Evolutionary conservation across 768 basidiomycete genomes (phyloP).

Genomic region (Boletus subparvulus): DNA sequence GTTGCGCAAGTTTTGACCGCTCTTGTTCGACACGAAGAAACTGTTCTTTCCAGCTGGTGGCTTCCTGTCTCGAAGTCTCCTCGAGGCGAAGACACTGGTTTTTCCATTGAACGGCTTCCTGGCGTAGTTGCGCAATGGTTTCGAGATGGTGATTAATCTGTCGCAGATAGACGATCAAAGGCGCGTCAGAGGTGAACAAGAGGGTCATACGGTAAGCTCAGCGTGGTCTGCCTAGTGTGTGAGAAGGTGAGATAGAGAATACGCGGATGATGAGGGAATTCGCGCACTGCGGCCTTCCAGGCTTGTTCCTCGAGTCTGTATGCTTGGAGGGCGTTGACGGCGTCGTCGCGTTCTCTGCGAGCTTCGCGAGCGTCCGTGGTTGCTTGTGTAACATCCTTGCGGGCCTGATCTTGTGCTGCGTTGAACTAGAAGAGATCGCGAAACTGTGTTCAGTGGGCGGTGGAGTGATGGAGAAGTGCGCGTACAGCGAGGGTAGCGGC

Average conservation of each 20-base stretch:
- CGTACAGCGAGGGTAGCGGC: constrained; percentile 42
- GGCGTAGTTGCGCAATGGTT: constrained; percentile 58
- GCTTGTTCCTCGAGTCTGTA: constrained; percentile 46
- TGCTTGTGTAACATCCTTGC: constrained; percentile 51
- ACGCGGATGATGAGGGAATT: constrained; percentile 4
- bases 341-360: constrained; percentile 50
- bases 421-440: constrained; percentile 41
- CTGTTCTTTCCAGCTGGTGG: constrained; percentile 77
- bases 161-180: neutral
- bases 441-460: neutral
- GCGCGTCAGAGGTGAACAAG: neutral
- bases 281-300: constrained; percentile 53
- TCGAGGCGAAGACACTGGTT: constrained; percentile 55
- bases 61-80: constrained; percentile 46
- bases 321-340: constrained; percentile 30
- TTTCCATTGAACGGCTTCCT: constrained; percentile 72
- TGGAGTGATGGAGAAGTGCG: neutral
- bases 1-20: constrained; percentile 53
- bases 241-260: constrained; percentile 7
- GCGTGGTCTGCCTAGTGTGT: constrained; percentile 49
- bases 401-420: constrained; percentile 54
- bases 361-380: constrained; percentile 47
- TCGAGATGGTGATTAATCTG: constrained; percentile 62
- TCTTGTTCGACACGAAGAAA: constrained; percentile 74
- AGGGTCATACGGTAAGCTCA: constrained; percentile 49